Base-by-base conservation (phyloP, 306 rosid genomes). In the Chamaecrista fasciculata region DNA sequence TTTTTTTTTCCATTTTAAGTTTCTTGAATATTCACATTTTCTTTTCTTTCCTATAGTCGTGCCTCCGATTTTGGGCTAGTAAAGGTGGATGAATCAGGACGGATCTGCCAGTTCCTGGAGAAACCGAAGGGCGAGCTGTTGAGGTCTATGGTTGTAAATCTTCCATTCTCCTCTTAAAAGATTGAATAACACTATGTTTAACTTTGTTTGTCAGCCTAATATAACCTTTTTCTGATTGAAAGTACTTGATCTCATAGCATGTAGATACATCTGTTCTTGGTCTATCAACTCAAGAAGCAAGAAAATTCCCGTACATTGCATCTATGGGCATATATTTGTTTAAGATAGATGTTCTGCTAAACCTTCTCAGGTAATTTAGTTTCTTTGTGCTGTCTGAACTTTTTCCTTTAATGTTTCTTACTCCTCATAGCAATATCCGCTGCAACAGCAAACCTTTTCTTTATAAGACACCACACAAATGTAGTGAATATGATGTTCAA, bases 261-360 rank as follows among this genome's bases (percentile, higher is more conserved):
- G 77, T 79, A 63, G 84, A 83, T 83, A 83, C 87, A 8, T 69
- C 77, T 76, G 19, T 57, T 69, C 72, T 79, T 31, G 87, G 87
- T 39, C 37, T 83, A 64, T 83, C 87, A 63, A 23, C 75, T 50
- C 82, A 75, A 47, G 77, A 83, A 64, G 81, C 86, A 64, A 72
- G 72, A 60, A 76, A 79, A 28, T 60, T 68, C 75, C 77, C 87
- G 37, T 79, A 83, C 66, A 79, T 83, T 21, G 87, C 87, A 72
- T 83, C 87, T 43, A 83, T 79, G 87, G 84, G 87, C 33, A 65
- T 83, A 62, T 83, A 83, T 25, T 72, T 83, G 77, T 76, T 83
- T 76, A 83, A 83, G 52, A 65, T 65, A n/a, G 87, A 83, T 24
- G 79, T 76, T 25, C 84, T 83, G 15, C 60, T 65, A 42, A 79